Evolutionary conservation across 2,329 filamentous ascomycete genomes (phyloP).

Genomic region (Cryphonectria carpinicola): DNA sequence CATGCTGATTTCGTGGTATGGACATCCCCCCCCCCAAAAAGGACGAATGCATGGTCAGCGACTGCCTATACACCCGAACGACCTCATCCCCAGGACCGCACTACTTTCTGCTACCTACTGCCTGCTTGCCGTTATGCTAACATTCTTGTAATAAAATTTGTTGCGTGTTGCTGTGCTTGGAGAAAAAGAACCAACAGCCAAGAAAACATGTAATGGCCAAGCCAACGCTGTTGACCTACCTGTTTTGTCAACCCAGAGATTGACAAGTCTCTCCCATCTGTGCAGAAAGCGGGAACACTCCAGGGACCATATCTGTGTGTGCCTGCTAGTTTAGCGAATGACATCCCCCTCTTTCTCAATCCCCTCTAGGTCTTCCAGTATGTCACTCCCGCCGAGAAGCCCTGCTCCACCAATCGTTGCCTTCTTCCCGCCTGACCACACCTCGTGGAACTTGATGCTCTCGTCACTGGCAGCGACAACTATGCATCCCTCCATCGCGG

Average conservation of each 20-base stretch:
- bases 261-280: constrained; percentile 35
- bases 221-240: constrained; percentile 25
- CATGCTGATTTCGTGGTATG: constrained; percentile 28
- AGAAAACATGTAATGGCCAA: constrained; percentile 3
- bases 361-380: constrained; percentile 80
- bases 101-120: constrained; percentile 8
- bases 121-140: constrained; percentile 12
- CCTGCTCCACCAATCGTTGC: constrained; percentile 57
- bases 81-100: constrained; percentile 25
- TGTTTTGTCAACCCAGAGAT: constrained; percentile 33
- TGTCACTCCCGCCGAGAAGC: constrained; percentile 79
- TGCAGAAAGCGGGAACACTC: background rate
- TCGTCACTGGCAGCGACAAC: constrained; percentile 91
- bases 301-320: background rate
- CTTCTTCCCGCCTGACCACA: constrained; percentile 74
- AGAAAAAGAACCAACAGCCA: background rate
- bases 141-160: constrained; percentile 22
- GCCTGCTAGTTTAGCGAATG: constrained; percentile 61
- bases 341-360: constrained; percentile 75
- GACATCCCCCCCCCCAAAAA: constrained; percentile 14
- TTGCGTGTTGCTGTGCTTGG: constrained; percentile 16
- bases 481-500: constrained; percentile 76
- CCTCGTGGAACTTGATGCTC: constrained; percentile 92
- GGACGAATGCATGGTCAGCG: constrained; percentile 10
- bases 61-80: constrained; percentile 15